Evolutionary conservation across 371 early-diverging fungal species (phyloP), one percentile per base, ranked within the genome.

Genomic region (Dichotomocladium elegans): DNA sequence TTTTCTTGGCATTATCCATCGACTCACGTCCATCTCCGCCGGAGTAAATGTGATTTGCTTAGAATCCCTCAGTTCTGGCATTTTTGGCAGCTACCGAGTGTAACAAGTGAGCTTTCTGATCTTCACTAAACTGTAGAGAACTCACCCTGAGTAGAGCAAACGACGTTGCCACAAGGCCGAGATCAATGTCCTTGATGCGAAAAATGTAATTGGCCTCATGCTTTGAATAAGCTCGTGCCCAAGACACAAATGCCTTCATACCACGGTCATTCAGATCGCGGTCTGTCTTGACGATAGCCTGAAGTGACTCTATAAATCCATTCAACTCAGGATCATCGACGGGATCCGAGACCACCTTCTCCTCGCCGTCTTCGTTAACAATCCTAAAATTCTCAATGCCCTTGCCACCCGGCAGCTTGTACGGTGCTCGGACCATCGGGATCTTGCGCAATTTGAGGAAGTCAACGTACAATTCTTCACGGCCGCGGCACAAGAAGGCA

Each of bases 201-300:
- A 98, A 98, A 33, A 98, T 98, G 64, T 84, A 94, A 28, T 68
- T 81, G 4, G 94, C 93, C 56, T 95, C 94, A 65, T 97, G 97
- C 55, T 96, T 95, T 3, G 86, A 80, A 61, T 98, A 98, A 12
- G 91, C 72, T 43, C 94, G 83, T 15, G 91, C 83, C 71, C 84
- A 97, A 1, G 91, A 89, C 3, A 94, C 94, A 70, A 95, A 97
- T 0, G 96, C 96, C 59, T 79, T 75, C n/a, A 86, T 78, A 19
- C 90, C 81, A 61, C 83, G 59, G 45, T 89, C 91, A 59, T 83
- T 68, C 28, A 90, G 55, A 48, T 90, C 91, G 31, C 94, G 76
- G 58, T 93, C 93, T 17, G 74, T 72, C 42, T 69, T 75, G 17
- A 81, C 80, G 31, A 85, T 66, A 19, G 66, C 52, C 19, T 81